Percentiles rank a stretch among this genome's conserved stretches.
Conservation (phyloP, 148 eudicot species). For the Polygonum maritimum region DNA sequence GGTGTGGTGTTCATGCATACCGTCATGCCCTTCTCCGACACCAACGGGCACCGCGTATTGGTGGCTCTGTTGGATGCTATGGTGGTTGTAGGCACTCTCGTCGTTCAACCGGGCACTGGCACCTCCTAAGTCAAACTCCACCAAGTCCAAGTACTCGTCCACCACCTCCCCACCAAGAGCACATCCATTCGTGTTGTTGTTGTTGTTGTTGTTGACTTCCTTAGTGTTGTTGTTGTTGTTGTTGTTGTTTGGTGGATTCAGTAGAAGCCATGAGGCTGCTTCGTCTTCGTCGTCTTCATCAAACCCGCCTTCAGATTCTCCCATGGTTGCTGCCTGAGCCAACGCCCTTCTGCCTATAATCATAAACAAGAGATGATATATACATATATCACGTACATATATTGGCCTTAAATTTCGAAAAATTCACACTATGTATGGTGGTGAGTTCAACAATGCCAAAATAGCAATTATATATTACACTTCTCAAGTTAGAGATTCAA, state of each 20-base stretch:
- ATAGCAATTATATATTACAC: neutral
- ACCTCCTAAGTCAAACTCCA: constrained; percentile 39
- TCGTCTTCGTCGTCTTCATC: constrained; percentile 59
- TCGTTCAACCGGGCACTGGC: constrained; percentile 11
- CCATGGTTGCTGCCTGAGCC: neutral
- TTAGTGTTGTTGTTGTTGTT: constrained; percentile 44
- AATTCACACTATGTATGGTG: too few relatives aligned
- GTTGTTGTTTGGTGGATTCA: constrained; percentile 10
- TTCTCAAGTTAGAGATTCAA: neutral
- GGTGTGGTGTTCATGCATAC: constrained; percentile 18
- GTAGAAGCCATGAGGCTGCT: constrained; percentile 72
- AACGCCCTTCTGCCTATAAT: constrained; percentile 5
- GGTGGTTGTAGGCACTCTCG: constrained; percentile 15
- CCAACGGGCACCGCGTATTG: constrained; percentile 1
- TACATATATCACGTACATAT: too few relatives aligned
- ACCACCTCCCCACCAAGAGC: constrained; percentile 44
- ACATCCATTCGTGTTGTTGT: constrained; percentile 18
- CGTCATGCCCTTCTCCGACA: neutral
- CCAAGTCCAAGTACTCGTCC: constrained; percentile 63
- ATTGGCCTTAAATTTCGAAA: too few relatives aligned
- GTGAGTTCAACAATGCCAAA: neutral
- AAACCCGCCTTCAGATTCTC: constrained; percentile 25
- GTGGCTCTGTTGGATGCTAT: neutral
- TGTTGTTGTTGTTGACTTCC: constrained; percentile 13
- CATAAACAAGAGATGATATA: neutral